Evolutionary conservation across 768 basidiomycete genomes (phyloP).

Genomic region (Tephrocybe sp.): DNA sequence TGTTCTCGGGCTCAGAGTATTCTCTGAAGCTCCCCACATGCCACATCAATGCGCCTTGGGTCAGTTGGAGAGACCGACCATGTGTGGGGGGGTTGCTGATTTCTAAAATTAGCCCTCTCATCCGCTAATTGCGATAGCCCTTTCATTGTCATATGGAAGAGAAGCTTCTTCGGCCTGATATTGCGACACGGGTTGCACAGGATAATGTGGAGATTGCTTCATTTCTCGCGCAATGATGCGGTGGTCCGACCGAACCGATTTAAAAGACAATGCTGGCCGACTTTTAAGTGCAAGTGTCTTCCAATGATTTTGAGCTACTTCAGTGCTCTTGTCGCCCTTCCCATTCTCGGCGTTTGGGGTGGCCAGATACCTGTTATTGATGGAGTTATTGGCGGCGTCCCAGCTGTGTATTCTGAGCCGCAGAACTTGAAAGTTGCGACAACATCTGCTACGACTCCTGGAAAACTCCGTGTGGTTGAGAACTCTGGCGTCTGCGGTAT

Average conservation of each 20-base stretch:
- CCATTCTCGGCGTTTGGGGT: conserved; percentile 16
- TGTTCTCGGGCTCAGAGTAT: conserved; percentile 31
- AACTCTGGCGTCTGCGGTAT: conserved; percentile 64
- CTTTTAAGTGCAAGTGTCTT: background rate
- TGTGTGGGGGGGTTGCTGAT: background rate
- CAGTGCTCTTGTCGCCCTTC: conserved; percentile 3
- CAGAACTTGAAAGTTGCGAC: conserved; percentile 19
- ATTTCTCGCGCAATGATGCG: background rate
- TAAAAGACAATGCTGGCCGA: background rate
- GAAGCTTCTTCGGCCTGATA: background rate
- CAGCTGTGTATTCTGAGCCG: conserved; percentile 11
- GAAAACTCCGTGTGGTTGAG: conserved; percentile 53
- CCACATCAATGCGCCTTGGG: background rate
- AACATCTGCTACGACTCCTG: conserved; percentile 33
- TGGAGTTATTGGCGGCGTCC: conserved; percentile 52
- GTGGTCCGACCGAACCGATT: background rate
- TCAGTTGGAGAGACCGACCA: background rate
- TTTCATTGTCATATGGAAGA: background rate
- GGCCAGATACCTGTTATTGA: conserved; percentile 49
- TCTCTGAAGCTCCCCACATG: conserved; percentile 39
- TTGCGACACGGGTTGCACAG: no score
- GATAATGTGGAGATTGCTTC: background rate
- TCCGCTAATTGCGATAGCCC: background rate
- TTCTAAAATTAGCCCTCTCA: background rate
- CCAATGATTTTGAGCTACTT: conserved; percentile 7